Base-by-base conservation (phyloP, 2,329 filamentous ascomycete species). In the Penicillium corylophilum region DNA sequence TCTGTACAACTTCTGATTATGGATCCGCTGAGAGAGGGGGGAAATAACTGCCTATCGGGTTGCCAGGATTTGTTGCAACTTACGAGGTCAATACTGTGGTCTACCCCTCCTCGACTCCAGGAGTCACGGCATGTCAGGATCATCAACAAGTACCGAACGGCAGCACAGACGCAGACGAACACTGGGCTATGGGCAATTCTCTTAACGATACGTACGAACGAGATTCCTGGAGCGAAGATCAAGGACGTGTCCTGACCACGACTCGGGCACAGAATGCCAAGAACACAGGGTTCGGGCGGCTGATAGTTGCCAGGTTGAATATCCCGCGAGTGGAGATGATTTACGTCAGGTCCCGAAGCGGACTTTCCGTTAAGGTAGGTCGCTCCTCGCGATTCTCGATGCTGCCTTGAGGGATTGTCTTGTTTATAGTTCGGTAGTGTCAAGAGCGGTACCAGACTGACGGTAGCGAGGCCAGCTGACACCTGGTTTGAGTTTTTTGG, bases 261-360 rank as follows among this genome's bases (percentile, higher is more conserved):
- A 48, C 12, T 6, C 20, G 36, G 15, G 53, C 28, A 7, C 9
- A 28, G 26, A 9, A 28, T 40, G 57, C 56, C 53, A 60, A 61
- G 51, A 40, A 28, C 24, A 54, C 50, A 61, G 60, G 60, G 53
- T 54, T 53, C 54, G 15, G 15, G 51, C 55, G 48, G 56, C 42
- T 59, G 52, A 51, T 57, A 53, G 46, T 55, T 39, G 33, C 15
- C n/a, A 46, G 15, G 15, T 22, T 29, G n/a, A 43, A 13, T 8
- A 20, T 42, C 39, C 46, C 33, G 26, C 9, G 18, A 40, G 46
- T 56, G 43, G 51, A 29, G 51, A 35, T 36, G 44, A 53, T 53
- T 51, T 57, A 53, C 56, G 56, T 57, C 56, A 59, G 54, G 46
- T 20, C 46, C 41, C 46, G 47, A 53, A 33, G 38, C 44, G 40